Evolutionary conservation across 257 asterid species (phyloP).

Genomic region (Anisodus tanguticus): DNA sequence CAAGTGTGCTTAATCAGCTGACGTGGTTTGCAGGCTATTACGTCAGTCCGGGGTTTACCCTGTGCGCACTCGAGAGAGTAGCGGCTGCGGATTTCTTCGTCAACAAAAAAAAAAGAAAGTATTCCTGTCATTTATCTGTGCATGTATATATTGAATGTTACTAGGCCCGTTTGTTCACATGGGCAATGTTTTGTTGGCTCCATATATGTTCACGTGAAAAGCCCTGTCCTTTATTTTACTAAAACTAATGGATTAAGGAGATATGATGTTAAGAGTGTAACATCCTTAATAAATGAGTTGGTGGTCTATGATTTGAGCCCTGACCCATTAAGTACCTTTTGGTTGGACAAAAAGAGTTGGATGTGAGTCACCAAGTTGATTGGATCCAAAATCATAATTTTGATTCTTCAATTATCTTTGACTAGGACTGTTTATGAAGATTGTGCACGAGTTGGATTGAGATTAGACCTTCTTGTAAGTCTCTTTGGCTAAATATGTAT

Average conservation of each 20-base stretch:
- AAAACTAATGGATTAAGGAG: background rate
- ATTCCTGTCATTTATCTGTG: too few relatives aligned
- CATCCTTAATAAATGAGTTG: conserved; percentile 14
- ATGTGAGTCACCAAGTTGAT: background rate
- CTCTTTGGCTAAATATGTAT: background rate
- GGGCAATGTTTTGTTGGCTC: background rate
- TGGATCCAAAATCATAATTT: background rate
- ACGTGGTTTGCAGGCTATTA: too few relatives aligned
- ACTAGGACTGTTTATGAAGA: background rate
- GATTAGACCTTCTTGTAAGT: background rate
- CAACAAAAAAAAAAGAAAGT: too few relatives aligned
- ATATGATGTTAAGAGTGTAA: background rate
- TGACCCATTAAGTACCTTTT: background rate
- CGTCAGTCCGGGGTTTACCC: too few relatives aligned
- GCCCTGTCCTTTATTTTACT: background rate
- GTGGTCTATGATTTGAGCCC: conserved; percentile 5
- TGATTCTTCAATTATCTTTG: background rate
- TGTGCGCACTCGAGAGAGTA: too few relatives aligned
- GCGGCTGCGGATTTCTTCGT: too few relatives aligned
- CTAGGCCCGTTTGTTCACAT: background rate
- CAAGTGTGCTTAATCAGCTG: too few relatives aligned
- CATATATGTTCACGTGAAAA: background rate
- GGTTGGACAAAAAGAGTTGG: background rate
- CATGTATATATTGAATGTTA: background rate
- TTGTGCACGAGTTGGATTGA: background rate